Conservation (phyloP, 2,329 filamentous ascomycete genomes). For the Stagonosporopsis tanaceti region DNA sequence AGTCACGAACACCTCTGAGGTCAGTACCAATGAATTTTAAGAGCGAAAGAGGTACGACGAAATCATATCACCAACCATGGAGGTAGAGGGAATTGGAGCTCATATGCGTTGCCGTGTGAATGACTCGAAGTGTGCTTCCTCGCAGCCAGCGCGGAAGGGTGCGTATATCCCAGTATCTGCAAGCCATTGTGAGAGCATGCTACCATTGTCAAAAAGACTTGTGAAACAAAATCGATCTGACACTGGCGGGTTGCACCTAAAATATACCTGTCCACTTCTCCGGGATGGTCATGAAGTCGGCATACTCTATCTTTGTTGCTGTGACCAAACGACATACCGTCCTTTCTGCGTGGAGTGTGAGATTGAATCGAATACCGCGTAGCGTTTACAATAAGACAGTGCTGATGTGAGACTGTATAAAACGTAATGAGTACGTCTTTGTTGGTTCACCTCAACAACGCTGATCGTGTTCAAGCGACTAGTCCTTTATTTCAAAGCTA, state of each 20-base stretch:
- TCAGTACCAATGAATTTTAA: neutral
- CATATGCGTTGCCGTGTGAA: neutral
- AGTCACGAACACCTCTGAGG: conserved; percentile 3
- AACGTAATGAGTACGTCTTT: neutral
- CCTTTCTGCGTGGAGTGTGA: neutral
- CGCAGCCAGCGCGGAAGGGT: neutral
- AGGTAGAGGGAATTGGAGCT: neutral
- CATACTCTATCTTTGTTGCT: neutral
- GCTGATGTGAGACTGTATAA: neutral
- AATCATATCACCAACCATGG: neutral
- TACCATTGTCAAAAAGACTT: neutral
- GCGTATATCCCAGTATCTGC: neutral
- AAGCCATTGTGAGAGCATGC: neutral
- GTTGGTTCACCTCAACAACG: neutral
- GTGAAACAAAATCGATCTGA: neutral
- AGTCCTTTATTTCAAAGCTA: neutral
- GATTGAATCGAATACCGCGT: neutral
- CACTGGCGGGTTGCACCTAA: neutral
- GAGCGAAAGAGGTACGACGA: neutral
- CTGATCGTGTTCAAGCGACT: neutral
- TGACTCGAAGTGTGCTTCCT: neutral
- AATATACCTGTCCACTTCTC: neutral
- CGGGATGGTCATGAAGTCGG: neutral
- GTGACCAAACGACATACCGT: neutral
- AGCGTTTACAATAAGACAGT: neutral